Base-by-base conservation (phyloP, 1,284 basidiomycete species). In the Cryptococcus maquisensis region DNA sequence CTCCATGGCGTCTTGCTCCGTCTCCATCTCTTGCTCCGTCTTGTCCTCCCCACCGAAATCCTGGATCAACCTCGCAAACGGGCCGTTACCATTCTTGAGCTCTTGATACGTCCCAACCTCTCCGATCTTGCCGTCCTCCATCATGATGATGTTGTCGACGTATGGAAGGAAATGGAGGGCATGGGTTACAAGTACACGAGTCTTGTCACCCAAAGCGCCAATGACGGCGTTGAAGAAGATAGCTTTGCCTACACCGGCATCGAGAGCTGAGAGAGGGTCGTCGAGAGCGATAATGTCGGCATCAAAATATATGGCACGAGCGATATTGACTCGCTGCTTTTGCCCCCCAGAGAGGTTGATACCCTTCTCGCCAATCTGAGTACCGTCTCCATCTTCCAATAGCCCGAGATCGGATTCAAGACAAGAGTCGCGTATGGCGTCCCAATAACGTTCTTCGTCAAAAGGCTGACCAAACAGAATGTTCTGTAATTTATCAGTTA, bases 301-400 rank as follows among this genome's bases (percentile, higher is more conserved):
- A 60, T 88, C 80, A 66, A 83, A 88, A 77, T 95, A 96, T 55
- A 94, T 85, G 0, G 89, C 85, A 51, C 92, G 84, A 42, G 87
- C 88, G 52, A 92, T 72, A 60, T 75, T 76, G 64, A 81, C 76
- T 8, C 91, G 68, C 56, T 71, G 72, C 52, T 72, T 73, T 51
- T 70, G 68, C 48, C 69, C 71, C 49, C 73, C 75, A 18, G 69
- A 73, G 20, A 78, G 59, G 51, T 74, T 78, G 60, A 75, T 73
- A 43, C 77, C 85, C 76, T 86, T 88, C 75, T 93, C 90, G n/a
- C 91, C 91, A 48, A 95, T 92, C 71, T 92, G 88, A 0, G 92
- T 95, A 59, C 86, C 68, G 67, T 96, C 90, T 4, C 88, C 88
- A 56, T 88, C 80, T 1, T 88, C 86, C 38, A 92, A 79, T 75